Evolutionary conservation across 192 early-diverging fungal species (phyloP).

Genomic region (Umbelopsis isabellina): DNA sequence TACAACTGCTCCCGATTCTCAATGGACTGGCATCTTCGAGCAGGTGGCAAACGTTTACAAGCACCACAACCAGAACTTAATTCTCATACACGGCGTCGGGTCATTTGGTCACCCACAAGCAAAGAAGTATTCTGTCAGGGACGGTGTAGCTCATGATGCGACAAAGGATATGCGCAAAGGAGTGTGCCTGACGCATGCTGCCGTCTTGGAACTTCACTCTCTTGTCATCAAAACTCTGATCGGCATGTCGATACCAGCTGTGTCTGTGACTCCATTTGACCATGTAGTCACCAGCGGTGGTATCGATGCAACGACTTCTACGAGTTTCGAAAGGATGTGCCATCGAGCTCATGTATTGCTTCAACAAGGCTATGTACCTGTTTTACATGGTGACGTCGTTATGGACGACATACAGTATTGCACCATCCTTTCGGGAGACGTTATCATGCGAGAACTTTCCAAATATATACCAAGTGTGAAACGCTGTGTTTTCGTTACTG

Average conservation of each 20-base stretch:
- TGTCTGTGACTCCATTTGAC: constrained; percentile 33
- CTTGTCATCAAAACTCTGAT: constrained; percentile 10
- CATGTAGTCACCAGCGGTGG: constrained; percentile 29
- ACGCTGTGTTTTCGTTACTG: constrained; percentile 41
- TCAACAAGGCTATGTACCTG: constrained; percentile 32
- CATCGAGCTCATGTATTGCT: constrained; percentile 18
- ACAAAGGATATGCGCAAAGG: constrained; percentile 23
- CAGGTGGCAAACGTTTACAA: background rate
- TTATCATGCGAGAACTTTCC: constrained; percentile 34
- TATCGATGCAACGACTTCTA: background rate
- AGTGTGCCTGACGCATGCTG: constrained; percentile 12
- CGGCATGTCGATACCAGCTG: constrained; percentile 24
- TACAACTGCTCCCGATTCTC: background rate
- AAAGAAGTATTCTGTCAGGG: constrained; percentile 33
- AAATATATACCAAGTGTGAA: background rate
- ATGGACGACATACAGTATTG: constrained; percentile 32
- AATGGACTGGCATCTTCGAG: background rate
- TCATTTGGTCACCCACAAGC: constrained; percentile 47
- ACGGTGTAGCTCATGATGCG: constrained; percentile 13
- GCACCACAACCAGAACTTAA: background rate
- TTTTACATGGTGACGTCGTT: constrained; percentile 40
- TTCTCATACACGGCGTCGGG: constrained; percentile 43
- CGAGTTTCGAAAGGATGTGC: background rate
- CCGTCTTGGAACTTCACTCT: constrained; percentile 25
- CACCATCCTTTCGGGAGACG: constrained; percentile 41